Conservation (phyloP, 345 rosid species). For the Euphorbia pulcherrima region DNA sequence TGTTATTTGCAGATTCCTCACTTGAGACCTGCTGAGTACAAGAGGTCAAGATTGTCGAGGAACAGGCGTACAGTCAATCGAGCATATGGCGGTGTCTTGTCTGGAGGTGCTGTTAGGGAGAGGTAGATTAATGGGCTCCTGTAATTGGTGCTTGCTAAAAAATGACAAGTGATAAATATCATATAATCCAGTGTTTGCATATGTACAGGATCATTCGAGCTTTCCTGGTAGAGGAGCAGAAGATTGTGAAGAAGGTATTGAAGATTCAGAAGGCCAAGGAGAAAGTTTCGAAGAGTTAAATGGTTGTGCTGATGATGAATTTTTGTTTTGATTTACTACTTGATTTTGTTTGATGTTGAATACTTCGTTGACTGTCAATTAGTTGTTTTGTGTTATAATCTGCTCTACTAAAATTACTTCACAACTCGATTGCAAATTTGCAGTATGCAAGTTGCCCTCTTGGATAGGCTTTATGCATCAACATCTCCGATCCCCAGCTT, state of each 20-base stretch:
- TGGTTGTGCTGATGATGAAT: slow-evolving; percentile 11
- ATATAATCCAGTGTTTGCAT: background rate
- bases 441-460: background rate
- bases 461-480: too few relatives aligned
- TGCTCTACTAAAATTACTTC: background rate
- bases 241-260: slow-evolving; percentile 23
- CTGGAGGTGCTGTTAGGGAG: slow-evolving; percentile 63
- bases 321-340: slow-evolving; percentile 20
- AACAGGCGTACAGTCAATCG: slow-evolving; percentile 80
- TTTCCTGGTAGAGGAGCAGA: slow-evolving; percentile 23
- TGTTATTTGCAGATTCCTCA: slow-evolving; percentile 59
- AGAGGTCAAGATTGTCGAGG: slow-evolving; percentile 70
- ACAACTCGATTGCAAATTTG: background rate
- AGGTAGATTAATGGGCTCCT: slow-evolving; percentile 33
- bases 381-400: slow-evolving; percentile 12
- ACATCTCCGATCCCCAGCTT: too few relatives aligned
- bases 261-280: slow-evolving; percentile 28
- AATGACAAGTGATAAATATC: background rate
- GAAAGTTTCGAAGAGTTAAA: slow-evolving; percentile 26
- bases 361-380: background rate
- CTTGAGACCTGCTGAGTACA: slow-evolving; percentile 82
- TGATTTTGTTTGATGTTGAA: slow-evolving; percentile 15
- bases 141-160: background rate
- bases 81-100: slow-evolving; percentile 74
- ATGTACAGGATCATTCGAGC: slow-evolving; percentile 20